These are phyloP conservation scores for Zymoseptoria crescenta DNA, from an alignment of 2,329 filamentous ascomycete species.

Conservation along the genomic window DNA sequence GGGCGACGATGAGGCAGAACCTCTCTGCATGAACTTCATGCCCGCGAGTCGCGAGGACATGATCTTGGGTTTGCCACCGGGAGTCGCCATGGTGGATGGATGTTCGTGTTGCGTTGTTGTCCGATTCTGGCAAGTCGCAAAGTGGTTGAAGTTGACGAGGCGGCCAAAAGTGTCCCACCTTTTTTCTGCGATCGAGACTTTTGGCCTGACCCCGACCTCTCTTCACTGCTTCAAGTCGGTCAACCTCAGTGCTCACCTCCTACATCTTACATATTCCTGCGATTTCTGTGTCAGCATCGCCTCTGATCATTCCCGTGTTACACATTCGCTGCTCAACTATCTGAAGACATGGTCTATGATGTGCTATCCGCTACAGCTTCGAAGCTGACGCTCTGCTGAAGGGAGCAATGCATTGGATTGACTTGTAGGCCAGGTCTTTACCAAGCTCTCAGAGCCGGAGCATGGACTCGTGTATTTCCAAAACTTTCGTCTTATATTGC, in stretches of 20 bases:
- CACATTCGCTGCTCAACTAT: no score
- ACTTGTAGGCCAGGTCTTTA: no score
- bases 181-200: background rate
- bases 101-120: background rate
- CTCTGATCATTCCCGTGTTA: no score
- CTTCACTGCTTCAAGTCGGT: background rate
- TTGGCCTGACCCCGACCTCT: background rate
- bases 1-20: conserved; percentile 55
- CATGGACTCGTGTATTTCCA: no score
- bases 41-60: conserved; percentile 85
- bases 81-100: conserved; percentile 11
- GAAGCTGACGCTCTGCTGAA: no score
- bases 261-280: background rate
- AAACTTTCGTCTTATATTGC: no score
- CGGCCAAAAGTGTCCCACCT: background rate
- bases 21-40: conserved; percentile 83
- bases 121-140: background rate
- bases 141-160: background rate
- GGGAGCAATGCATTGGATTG: no score
- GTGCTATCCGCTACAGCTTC: no score
- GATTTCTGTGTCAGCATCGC: background rate
- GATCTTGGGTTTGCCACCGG: conserved; percentile 47
- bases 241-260: background rate
- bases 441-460: no score
- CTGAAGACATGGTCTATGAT: no score